A percentile compares a stretch with the other conserved stretches of the same genome.
These are phyloP conservation scores for Heterobasidion irregulare DNA, from an alignment of 1,284 basidiomycete genomes.

Conservation along the genomic window DNA sequence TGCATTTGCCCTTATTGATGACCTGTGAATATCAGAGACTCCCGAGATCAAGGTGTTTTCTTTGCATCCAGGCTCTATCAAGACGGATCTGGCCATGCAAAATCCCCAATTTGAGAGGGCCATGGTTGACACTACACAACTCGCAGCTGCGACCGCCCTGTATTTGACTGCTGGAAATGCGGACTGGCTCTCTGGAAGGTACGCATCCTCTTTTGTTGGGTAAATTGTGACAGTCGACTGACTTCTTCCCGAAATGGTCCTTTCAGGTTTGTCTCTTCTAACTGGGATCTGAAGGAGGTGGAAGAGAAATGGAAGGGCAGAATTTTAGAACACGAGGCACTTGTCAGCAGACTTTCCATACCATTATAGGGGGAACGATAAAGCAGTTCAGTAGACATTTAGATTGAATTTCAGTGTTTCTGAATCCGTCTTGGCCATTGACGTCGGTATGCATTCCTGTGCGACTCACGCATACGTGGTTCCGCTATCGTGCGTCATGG, in stretches of 20 bases:
- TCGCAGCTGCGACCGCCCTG: not conserved
- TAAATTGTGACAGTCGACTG: conserved; percentile 3
- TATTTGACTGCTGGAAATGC: conserved; percentile 1
- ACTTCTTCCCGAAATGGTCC: conserved; percentile 2
- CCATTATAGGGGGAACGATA: not conserved
- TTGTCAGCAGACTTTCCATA: conserved; percentile 3
- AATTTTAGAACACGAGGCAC: not conserved
- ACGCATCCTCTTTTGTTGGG: conserved; percentile 5
- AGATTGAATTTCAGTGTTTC: no score
- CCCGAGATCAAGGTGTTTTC: conserved; percentile 6
- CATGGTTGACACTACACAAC: not conserved
- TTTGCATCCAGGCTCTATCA: conserved; percentile 10
- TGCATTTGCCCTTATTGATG: not conserved
- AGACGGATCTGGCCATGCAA: not conserved
- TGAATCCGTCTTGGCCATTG: no score
- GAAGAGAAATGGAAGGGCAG: conserved; percentile 5
- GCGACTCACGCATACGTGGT: no score
- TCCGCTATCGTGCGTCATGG: no score
- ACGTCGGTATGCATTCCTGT: no score
- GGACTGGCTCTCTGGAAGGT: conserved; percentile 3
- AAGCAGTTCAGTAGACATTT: no score
- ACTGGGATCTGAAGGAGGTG: conserved; percentile 10
- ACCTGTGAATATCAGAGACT: conserved; percentile 1
- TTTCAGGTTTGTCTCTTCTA: conserved; percentile 1
- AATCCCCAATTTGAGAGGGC: not conserved